A percentile compares a stretch with the other conserved stretches of the same genome.
These are phyloP conservation scores for Hypoxylon cercidicola DNA, from an alignment of 495 filamentous ascomycete species.

Conservation along the genomic window DNA sequence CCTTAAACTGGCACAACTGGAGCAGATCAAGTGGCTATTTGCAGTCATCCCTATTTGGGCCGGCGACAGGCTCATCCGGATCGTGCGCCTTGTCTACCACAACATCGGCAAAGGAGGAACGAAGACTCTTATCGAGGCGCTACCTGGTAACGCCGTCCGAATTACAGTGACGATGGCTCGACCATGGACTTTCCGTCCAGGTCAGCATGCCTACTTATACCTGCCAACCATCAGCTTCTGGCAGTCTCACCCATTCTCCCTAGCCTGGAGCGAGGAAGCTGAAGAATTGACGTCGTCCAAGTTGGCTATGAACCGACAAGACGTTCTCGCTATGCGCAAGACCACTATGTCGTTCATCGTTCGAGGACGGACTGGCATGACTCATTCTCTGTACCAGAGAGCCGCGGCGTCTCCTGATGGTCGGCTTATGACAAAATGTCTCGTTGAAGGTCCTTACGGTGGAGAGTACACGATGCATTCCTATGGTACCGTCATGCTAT, in stretches of 20 bases:
- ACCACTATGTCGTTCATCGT: conserved; percentile 83
- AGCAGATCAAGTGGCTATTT: conserved; percentile 70
- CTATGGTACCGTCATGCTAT: conserved; percentile 87
- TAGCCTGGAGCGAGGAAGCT: conserved; percentile 70
- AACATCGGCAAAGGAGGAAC: conserved; percentile 74
- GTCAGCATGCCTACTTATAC: conserved; percentile 85
- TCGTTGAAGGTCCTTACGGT: conserved; percentile 87
- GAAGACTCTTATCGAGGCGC: conserved; percentile 67
- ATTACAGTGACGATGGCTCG: conserved; percentile 81
- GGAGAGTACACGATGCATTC: conserved; percentile 72
- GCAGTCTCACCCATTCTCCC: conserved; percentile 74
- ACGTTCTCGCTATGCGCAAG: conserved; percentile 64
- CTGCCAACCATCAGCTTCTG: conserved; percentile 78
- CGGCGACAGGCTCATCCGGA: conserved; percentile 68
- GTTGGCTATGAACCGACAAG: conserved; percentile 66
- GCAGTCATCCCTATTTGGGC: conserved; percentile 72
- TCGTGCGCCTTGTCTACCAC: conserved; percentile 66
- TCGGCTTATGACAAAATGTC: conserved; percentile 67
- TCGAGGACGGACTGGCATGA: conserved; percentile 83
- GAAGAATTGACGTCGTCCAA: conserved; percentile 60
- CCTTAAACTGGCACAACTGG: conserved; percentile 67
- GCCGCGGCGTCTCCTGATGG: conserved; percentile 69
- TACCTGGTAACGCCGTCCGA: conserved; percentile 72
- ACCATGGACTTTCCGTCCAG: conserved; percentile 76
- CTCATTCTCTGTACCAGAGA: conserved; percentile 75